phyloP scores from a whole-genome alignment of 2,329 filamentous ascomycete genomes.

The Sporothrix pallida region DNA sequence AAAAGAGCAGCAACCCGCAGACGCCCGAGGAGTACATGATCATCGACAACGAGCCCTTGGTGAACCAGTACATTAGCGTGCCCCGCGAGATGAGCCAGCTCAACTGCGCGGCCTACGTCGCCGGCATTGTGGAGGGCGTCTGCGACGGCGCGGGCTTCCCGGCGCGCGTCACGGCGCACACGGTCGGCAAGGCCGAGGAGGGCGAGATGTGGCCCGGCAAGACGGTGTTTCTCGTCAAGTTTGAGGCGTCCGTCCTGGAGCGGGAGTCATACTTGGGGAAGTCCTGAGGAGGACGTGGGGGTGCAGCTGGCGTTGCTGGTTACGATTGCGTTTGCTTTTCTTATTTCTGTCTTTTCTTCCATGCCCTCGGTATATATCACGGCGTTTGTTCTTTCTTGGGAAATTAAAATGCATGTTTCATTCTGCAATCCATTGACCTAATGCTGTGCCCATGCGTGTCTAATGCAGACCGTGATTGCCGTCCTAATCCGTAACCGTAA shows the following conservation, averaged over 20 bases:
- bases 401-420: conserved; percentile 9
- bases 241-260: conserved; percentile 88
- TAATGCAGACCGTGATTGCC: too few relatives aligned
- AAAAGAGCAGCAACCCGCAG: conserved; percentile 80
- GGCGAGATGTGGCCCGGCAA: conserved; percentile 93
- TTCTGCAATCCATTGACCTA: background rate
- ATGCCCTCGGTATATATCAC: background rate
- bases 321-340: background rate
- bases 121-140: conserved; percentile 92
- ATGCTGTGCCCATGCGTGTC: background rate
- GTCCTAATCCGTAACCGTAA: background rate
- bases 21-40: conserved; percentile 99
- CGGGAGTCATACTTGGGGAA: conserved; percentile 81
- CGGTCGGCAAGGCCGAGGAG: conserved; percentile 63
- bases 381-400: conserved; percentile 6
- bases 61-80: conserved; percentile 91
- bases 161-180: conserved; percentile 88
- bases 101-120: conserved; percentile 94
- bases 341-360: background rate
- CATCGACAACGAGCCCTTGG: conserved; percentile 94
- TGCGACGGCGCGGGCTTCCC: conserved; percentile 92
- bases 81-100: conserved; percentile 95
- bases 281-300: too few relatives aligned
- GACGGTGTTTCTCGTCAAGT: conserved; percentile 95
- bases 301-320: too few relatives aligned